Base-by-base conservation (phyloP, 192 early-diverging fungal species). In the Diversispora eburnea region DNA sequence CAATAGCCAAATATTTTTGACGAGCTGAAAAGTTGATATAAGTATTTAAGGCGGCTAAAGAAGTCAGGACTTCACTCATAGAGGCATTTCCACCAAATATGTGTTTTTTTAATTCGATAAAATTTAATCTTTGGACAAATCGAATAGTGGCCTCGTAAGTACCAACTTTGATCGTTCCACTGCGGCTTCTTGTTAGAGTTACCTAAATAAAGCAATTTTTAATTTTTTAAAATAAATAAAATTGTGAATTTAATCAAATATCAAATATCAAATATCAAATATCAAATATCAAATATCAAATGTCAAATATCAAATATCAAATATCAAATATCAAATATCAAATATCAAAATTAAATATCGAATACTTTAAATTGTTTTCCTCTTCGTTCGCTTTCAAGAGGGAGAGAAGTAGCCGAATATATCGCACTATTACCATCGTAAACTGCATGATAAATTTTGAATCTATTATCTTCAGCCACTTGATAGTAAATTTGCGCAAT, bases 1-100 rank as follows among this genome's bases (percentile, higher is more conserved):
- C 61, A 17, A 42, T 17, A 8, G 61, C 5, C 15, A 43, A 41
- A 17, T 63, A 63, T 17, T 63, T 63, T 3, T 42, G 61, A 3
- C 61, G 61, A 63, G 8, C 13, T 7, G 33, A 45, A 63, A 63
- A 63, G n/a, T 63, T 63, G 39, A 63, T 63, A 45, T 43, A 63
- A 33, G 61, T 13, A 17, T 63, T 63, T 17, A 63, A 63, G 7
- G 61, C 61, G 2, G 39, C 15, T 6, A 63, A 42, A 20, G 39
- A 63, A 12, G 5, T 19, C 15, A 63, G 41, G 3, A 63, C 61
- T 8, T 13, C 9, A 43, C 61, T n/a, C 3, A 42, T 43, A n/a
- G 42, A n/a, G 9, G 61, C 39, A 45, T 15, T 41, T 42, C 41
- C 17, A 6, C 41, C 41, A n/a, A 41, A n/a, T 45, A 63, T 43